Evolutionary conservation across 2,329 filamentous ascomycete species (phyloP), one percentile per base, ranked within the genome.

Genomic region (Dryadomyces quercivorus): DNA sequence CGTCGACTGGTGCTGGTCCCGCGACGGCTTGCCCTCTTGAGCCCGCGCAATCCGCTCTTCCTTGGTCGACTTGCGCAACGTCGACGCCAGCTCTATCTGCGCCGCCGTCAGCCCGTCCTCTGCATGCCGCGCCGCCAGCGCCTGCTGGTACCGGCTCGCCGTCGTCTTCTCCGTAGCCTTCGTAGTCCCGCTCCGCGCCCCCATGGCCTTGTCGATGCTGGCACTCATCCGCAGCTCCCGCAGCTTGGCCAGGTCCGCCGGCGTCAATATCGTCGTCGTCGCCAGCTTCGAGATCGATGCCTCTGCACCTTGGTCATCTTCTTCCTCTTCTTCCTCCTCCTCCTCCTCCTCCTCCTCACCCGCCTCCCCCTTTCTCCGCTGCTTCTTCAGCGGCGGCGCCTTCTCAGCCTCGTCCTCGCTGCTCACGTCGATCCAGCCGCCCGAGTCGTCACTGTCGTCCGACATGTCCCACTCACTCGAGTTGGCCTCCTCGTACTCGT

Each of bases 241-340:
- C 20, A 98, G 84, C 68, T 97, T 97, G 61, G 88, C 85, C n/a
- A 97, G 79, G 69, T 98, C 93, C 13, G 93, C 93, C 0, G 93
- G 93, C 0, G 93, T 98, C 58, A 98, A 83, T 60, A 98, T 94
- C 50, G 88, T 86, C 2, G 88, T 95, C 0, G 88, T 95, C n/a
- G 91, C 91, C 46, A 96, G 81, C 63, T 83, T 89, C 13, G 85
- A 82, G 60, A 82, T 78, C 7, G 49, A 15, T 22, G 31, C 40
- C 56, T 76, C 69, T 9, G 72, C 72, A 47, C 70, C 44, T 75
- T 69, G 57, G n/a, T n/a, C n/a, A n/a, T 75, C 69, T 9, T 73
- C 72, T 46, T 69, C 68, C 7, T 59, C 63, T 51, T 46, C 62
- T 26, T 65, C 64, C 6, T 64, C 63, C 8, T 65, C 61, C 26